Evolutionary conservation across 257 asterid species (phyloP), one percentile per base, ranked within the genome.

Genomic region (Catharanthus roseus): DNA sequence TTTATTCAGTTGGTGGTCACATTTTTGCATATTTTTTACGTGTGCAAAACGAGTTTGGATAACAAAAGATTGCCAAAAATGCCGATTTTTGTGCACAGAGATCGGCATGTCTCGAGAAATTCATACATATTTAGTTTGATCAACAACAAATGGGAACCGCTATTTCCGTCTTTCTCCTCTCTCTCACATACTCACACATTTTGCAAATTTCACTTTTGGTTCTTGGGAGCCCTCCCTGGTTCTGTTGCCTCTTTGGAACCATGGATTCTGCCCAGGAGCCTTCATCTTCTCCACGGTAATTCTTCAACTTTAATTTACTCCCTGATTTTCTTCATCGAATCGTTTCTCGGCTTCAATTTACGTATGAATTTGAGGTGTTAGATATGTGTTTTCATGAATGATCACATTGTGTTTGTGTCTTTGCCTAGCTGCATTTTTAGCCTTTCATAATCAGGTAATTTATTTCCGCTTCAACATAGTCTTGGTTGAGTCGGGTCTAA

Each of bases 191-290:
- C 42, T 54, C 71, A 29, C 65, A 29, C 24, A 58, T 15, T 81
- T 83, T 71, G 77, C 77, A 78, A 74, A 70, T 67, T 72, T 77
- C 68, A 66, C 38, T 57, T 38, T 79, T 80, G 85, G 88, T 82
- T 81, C 88, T 85, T 74, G 83, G 87, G 86, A 71, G 69, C 74
- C 77, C 74, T 69, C 74, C 77, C 74, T 47, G 73, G 69, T 78
- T 69, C 57, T 71, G 77, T 74, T 75, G 84, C 68, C 83, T 79
- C 76, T 75, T 34, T 74, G 88, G 87, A 87, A 82, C 90, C 88
- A 88, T 90, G 95, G 87, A 79, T 73, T 75, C 71, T 67, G 75
- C 51, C 72, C 74, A 47, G 69, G 86, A 82, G 60, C 71, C 86
- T 72, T 74, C 80, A 67, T 26, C 81, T 72, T 71, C 87, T 74